Percentiles rank a stretch among this genome's conserved stretches.
Conservation (phyloP, 2,329 filamentous ascomycete genomes). For the Mycogone perniciosa region DNA sequence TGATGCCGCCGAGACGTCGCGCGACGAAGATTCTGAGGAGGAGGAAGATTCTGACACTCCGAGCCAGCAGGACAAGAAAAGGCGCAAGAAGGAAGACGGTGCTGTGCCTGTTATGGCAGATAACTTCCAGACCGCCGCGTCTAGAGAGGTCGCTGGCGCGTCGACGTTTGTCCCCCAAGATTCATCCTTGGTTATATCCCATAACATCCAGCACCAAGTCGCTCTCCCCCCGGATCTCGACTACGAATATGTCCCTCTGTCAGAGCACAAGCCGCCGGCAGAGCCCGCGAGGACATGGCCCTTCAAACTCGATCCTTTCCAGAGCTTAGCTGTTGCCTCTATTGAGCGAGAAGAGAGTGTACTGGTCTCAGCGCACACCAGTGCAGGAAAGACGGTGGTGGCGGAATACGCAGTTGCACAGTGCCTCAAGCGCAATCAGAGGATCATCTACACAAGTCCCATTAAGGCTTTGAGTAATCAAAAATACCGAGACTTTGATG, state of each 20-base stretch:
- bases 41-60: conserved; percentile 38
- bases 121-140: conserved; percentile 90
- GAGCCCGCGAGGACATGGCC: conserved; percentile 77
- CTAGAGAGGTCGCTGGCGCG: conserved; percentile 78
- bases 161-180: conserved; percentile 62
- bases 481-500: conserved; percentile 94
- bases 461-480: conserved; percentile 99
- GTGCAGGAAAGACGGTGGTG: conserved; percentile 95
- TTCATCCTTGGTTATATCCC: conserved; percentile 73
- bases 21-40: conserved; percentile 28
- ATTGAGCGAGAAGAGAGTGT: conserved; percentile 97
- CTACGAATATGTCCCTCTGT: conserved; percentile 92
- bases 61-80: conserved; percentile 54
- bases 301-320: conserved; percentile 95
- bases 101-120: conserved; percentile 78
- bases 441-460: conserved; percentile 97
- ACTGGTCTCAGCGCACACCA: conserved; percentile 92
- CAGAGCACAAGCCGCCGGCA: conserved; percentile 83
- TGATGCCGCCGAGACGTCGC: conserved; percentile 37
- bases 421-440: conserved; percentile 92
- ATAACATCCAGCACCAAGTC: conserved; percentile 98
- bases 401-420: conserved; percentile 98
- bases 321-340: conserved; percentile 87
- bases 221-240: conserved; percentile 88
- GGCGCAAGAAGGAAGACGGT: conserved; percentile 57